A percentile compares a stretch with the other conserved stretches of the same genome.
Conservation (phyloP, 805 yeast genomes). For the Cyberlindnera euphorbiae region DNA sequence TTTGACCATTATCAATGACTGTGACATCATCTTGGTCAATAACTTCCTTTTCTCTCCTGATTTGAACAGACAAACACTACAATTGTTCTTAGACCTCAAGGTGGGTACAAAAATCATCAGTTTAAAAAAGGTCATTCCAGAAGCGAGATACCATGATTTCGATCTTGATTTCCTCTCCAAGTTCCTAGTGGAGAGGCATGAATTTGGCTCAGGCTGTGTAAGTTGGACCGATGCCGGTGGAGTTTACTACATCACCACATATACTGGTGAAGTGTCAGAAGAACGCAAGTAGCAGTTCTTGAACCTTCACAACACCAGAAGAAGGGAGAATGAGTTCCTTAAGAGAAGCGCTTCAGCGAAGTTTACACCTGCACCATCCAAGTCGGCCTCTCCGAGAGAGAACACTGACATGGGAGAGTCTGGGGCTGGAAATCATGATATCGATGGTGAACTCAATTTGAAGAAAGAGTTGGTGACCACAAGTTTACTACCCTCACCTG, state of each 20-base stretch:
- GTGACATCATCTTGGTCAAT: slow-evolving; percentile 74
- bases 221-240: slow-evolving; percentile 86
- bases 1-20: slow-evolving; percentile 44
- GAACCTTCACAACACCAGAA: slow-evolving; percentile 33
- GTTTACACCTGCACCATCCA: background rate
- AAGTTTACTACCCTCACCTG: background rate
- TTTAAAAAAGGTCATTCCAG: slow-evolving; percentile 73
- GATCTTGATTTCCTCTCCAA: slow-evolving; percentile 58
- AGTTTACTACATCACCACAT: slow-evolving; percentile 66
- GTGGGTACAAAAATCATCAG: slow-evolving; percentile 78
- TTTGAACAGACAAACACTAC: slow-evolving; percentile 63
- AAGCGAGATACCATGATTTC: slow-evolving; percentile 57
- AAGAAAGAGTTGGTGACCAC: too few relatives aligned
- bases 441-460: too few relatives aligned
- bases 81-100: slow-evolving; percentile 55
- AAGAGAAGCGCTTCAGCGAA: slow-evolving; percentile 10
- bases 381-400: background rate
- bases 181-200: slow-evolving; percentile 55
- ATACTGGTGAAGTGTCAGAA: slow-evolving; percentile 19
- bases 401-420: too few relatives aligned
- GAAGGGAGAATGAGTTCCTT: slow-evolving; percentile 18
- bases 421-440: too few relatives aligned
- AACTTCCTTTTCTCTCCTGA: slow-evolving; percentile 80
- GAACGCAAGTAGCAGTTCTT: slow-evolving; percentile 11
- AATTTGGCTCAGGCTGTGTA: slow-evolving; percentile 67